Evolutionary conservation across 169 alveolate genomes (phyloP), one percentile per base, ranked within the genome.

Genomic region (Plasmodium adleri): DNA sequence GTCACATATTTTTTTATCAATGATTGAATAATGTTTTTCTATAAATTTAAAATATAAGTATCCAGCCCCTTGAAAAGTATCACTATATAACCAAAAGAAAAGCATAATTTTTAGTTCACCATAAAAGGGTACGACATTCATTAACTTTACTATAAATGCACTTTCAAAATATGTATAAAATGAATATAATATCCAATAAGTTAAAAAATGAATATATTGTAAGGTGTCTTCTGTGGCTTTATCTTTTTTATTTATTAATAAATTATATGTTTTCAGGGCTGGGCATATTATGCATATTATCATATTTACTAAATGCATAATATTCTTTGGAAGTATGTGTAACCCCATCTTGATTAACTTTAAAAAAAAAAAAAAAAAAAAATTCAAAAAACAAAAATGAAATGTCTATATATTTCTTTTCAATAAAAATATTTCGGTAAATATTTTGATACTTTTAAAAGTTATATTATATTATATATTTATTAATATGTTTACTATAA

Each of bases 41-140:
- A 78, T 78, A 28, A 66, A 78, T 78, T 78, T 78, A 66, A 90
- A 92, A 80, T 78, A 94, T 20, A 94, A 60, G 66, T 92, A 94
- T 12, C 96, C 96, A 10, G 96, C 95, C 10, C 96, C 96, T 71
- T 92, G 93, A 90, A 94, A 94, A 47, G 92, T 88, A 54, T 92
- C 94, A 28, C 94, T 90, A 58, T 86, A 92, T 62, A 94, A 92
- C 96, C 96, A 94, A 83, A 72, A 94, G 76, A 94, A 94, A 59
- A 83, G 47, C 78, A 91, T 67, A 87, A 94, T 73, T 63, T 94
- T 94, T 20, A 85, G 24, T 71, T 94, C 96, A 67, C 72, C 89
- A 72, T 86, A 94, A 73, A 92, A 88, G n/a, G 96, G 96, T 10
- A 92, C 45, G 74, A 54, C 86, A 22, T 87, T 88, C 78, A 72